A percentile compares a stretch with the other conserved stretches of the same genome.
These are phyloP conservation scores for Phytophthora syringae DNA, from an alignment of 352 stramenopile genomes.

Conservation along the genomic window DNA sequence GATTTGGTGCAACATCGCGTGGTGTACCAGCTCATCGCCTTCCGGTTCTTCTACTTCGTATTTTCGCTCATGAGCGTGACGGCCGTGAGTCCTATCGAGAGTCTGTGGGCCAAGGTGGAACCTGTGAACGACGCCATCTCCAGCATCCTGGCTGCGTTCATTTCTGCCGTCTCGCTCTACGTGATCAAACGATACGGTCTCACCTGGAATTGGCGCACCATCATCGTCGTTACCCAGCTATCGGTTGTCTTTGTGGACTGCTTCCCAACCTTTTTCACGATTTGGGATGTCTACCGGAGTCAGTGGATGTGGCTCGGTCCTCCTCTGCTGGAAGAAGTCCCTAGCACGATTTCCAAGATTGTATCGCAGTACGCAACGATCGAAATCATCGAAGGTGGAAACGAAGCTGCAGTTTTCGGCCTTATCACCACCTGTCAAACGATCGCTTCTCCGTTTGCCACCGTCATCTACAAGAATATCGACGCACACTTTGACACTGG, in stretches of 20 bases:
- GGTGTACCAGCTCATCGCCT: conserved; percentile 53
- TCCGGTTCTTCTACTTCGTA: conserved; percentile 52
- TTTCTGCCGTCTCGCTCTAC: conserved; percentile 39
- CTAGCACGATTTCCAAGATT: conserved; percentile 45
- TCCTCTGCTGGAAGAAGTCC: conserved; percentile 49
- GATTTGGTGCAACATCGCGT: conserved; percentile 53
- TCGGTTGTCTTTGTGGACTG: conserved; percentile 43
- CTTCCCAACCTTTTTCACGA: conserved; percentile 54
- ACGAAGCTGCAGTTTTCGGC: conserved; percentile 57
- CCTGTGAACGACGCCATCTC: conserved; percentile 47
- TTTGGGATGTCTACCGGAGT: conserved; percentile 54
- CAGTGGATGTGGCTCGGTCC: conserved; percentile 67
- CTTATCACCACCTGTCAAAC: conserved; percentile 52
- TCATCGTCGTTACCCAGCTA: conserved; percentile 48
- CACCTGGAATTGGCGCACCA: conserved; percentile 52
- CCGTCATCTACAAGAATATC: conserved; percentile 58
- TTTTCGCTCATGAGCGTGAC: conserved; percentile 46
- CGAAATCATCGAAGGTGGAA: conserved; percentile 51
- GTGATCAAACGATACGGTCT: conserved; percentile 44
- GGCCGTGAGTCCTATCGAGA: conserved; percentile 36
- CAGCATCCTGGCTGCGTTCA: conserved; percentile 37
- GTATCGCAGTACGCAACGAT: conserved; percentile 54
- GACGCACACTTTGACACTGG: conserved; percentile 50
- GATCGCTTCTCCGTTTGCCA: conserved; percentile 47
- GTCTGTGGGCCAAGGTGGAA: conserved; percentile 49